Conservation (phyloP, 2,329 filamentous ascomycete species). For the Trichoderma sp. region DNA sequence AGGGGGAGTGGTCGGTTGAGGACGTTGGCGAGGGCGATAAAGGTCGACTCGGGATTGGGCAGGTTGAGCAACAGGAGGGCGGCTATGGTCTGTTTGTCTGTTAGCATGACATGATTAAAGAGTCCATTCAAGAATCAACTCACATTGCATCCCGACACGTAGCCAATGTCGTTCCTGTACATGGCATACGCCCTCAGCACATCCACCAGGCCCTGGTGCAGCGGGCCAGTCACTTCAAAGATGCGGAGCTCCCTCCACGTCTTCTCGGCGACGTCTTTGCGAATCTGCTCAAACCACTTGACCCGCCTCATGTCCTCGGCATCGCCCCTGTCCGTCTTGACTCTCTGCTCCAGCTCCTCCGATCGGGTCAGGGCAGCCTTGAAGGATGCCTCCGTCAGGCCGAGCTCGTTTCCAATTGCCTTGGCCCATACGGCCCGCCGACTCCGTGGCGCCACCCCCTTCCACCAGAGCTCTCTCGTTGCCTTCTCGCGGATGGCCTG, state of each 20-base stretch:
- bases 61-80: conserved; percentile 74
- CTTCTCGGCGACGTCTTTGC: conserved; percentile 61
- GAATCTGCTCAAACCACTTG: conserved; percentile 65
- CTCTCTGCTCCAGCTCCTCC: conserved; percentile 60
- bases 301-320: conserved; percentile 59
- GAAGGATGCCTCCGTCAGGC: conserved; percentile 68
- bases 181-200: conserved; percentile 78
- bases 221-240: conserved; percentile 66
- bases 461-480: conserved; percentile 81
- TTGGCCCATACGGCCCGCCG: conserved; percentile 70
- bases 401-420: conserved; percentile 74
- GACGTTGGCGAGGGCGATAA: conserved; percentile 73
- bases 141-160: conserved; percentile 73
- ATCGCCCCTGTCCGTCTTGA: conserved; percentile 54
- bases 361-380: conserved; percentile 70
- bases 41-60: conserved; percentile 62
- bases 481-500: conserved; percentile 67
- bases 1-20: conserved; percentile 75
- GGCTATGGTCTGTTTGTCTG: conserved; percentile 62
- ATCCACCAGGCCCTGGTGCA: conserved; percentile 69
- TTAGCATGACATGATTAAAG: conserved; percentile 6
- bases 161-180: conserved; percentile 81
- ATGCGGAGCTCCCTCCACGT: conserved; percentile 75
- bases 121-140: conserved; percentile 41
- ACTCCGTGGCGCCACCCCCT: conserved; percentile 70